Base-by-base conservation (phyloP, 2,329 filamentous ascomycete species). In the Alternaria triticina region DNA sequence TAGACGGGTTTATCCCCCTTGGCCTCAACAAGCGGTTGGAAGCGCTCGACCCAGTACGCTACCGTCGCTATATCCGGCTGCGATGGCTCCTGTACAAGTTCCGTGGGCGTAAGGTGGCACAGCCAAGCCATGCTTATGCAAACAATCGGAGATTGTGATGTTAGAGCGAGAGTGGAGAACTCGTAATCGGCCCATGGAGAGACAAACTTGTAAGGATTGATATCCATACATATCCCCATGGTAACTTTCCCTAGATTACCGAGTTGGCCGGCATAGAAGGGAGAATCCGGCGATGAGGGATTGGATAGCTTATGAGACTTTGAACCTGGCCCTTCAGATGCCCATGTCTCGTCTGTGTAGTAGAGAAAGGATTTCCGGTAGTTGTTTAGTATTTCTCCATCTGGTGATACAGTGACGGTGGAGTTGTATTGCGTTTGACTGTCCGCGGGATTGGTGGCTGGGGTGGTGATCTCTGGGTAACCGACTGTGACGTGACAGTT, bases 71-170 rank as follows among this genome's bases (percentile, higher is more conserved):
- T 85, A 67, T 94, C 91, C 0, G 91, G 90, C 54, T 87, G 67
- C 67, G 81, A 27, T 69, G 83, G 62, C 72, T 87, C 74, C 82
- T 88, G 8, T 62, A 61, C 17, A 71, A 82, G 1, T 78, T 83
- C 70, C 83, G 85, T 64, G 83, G 88, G 59, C 77, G 82, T 2
- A 23, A 87, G 75, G 27, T 82, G 74, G 15, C 91, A 93, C 30
- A 92, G 82, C 92, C 91, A 95, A 0, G 92, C 91, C 92, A 94
- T 94, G 5, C 87, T 88, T 0, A 95, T 69, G 33, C 94, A 87
- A 2, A 92, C 88, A 0, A 94, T 66, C 13, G 88, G 87, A 0
- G 90, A 86, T 0, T 84, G 73, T 0, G 81, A 79, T 2, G 87
- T 79, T 0, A 93, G 75, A 6, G 90, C 81, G 46, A 91, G 88